Conservation (phyloP, 768 basidiomycete genomes). For the Rhizopogon roseolus region DNA sequence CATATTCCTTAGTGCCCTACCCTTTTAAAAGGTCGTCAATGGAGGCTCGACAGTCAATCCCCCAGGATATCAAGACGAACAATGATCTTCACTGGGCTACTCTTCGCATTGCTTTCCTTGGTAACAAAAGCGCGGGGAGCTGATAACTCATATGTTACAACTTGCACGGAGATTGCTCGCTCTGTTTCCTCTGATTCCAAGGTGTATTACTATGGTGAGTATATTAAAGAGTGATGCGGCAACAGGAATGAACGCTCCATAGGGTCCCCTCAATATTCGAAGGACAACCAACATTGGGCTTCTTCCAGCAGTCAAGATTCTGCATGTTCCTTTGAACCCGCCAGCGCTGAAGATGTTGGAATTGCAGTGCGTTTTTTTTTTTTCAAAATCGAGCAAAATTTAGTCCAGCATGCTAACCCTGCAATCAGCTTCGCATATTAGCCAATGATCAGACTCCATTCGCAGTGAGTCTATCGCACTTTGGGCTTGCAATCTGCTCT, state of each 20-base stretch:
- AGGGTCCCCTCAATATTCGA: conserved; percentile 27
- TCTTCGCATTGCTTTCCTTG: neutral
- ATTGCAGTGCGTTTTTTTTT: conserved; percentile 34
- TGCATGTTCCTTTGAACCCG: conserved; percentile 56
- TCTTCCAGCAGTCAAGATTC: conserved; percentile 41
- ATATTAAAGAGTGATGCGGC: neutral
- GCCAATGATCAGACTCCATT: conserved; percentile 43
- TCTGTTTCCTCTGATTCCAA: conserved; percentile 39
- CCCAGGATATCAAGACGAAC: neutral
- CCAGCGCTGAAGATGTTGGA: conserved; percentile 45
- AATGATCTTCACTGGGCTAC: neutral
- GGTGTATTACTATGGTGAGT: conserved; percentile 41
- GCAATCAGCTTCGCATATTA: conserved; percentile 43
- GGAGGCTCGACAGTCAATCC: no score
- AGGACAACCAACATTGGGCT: conserved; percentile 49
- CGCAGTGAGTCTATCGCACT: conserved; percentile 34
- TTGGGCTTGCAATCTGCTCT: neutral
- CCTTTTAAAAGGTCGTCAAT: no score
- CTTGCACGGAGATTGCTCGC: conserved; percentile 32
- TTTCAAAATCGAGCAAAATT: neutral
- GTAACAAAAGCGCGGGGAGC: neutral
- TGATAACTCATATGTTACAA: neutral
- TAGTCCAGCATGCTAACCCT: neutral
- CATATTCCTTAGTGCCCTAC: no score
- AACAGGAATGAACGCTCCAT: neutral